Evolutionary conservation across 257 asterid species (phyloP), one percentile per base, ranked within the genome.

Genomic region (Mentha longifolia): DNA sequence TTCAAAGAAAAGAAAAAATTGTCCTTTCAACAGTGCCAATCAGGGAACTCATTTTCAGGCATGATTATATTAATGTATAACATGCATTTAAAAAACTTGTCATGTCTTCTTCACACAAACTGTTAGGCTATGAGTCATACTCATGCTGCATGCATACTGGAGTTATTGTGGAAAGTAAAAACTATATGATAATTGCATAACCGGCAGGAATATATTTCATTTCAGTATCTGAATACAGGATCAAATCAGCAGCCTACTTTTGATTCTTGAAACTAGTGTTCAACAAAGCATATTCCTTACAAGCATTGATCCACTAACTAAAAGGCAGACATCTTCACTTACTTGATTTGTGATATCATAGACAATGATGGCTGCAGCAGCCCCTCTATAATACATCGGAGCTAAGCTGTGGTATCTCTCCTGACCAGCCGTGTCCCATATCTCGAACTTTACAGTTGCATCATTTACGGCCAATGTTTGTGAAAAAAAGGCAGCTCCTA

Each of bases 371-470:
- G 97, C 97, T 1, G 96, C 97, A 19, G 97, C 96, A 75, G 97
- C 97, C 65, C 96, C 97, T 84, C 97, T 78, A 43, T 91, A 91
- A 63, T 91, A 91, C 97, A 88, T 91, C 19, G 97, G 97, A 77
- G 97, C 96, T 70, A 91, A 82, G 76, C 97, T 91, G 68, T 91
- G 97, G 84, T 91, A 91, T 77, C 96, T 84, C 85, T 91, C 97
- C 79, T 91, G 97, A 61, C 97, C 96, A 19, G 97, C 97, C 2
- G 97, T 91, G 73, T 91, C 96, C 97, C 97, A 91, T 70, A 91
- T 91, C 79, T 91, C 97, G 68, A 91, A 91, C 49, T 91, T 91
- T 46, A 91, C 92, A 61, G 96, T 88, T 57, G 91, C 95, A 68
- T 91, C 92, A 69, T 87, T 76, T 65, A 89, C 89, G 64, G 97